phyloP scores from a whole-genome alignment of 2,329 filamentous ascomycete species.

The Fusarium anthophilum region DNA sequence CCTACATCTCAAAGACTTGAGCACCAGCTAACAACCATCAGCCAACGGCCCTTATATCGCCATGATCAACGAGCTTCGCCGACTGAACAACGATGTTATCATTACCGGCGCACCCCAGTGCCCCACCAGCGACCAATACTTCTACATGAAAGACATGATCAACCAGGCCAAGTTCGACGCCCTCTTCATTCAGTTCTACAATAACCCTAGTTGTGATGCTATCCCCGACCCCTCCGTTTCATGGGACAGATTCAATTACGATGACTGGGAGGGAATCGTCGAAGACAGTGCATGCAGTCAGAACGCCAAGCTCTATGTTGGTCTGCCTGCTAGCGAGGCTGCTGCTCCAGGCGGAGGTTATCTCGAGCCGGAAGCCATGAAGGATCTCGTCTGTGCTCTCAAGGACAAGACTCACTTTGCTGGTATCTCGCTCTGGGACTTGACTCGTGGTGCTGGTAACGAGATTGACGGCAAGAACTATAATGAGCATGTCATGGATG shows the following conservation, averaged over 20 bases:
- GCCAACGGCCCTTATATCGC: slow-evolving; percentile 50
- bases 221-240: slow-evolving; percentile 43
- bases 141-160: slow-evolving; percentile 51
- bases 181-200: slow-evolving; percentile 61
- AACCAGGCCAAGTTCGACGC: slow-evolving; percentile 53
- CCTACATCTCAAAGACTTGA: neutral
- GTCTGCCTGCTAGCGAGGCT: slow-evolving; percentile 49
- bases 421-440: slow-evolving; percentile 59
- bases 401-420: slow-evolving; percentile 52
- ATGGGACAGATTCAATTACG: slow-evolving; percentile 53
- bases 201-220: slow-evolving; percentile 54
- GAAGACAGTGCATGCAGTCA: slow-evolving; percentile 47
- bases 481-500: slow-evolving; percentile 49
- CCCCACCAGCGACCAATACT: slow-evolving; percentile 41
- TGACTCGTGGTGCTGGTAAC: slow-evolving; percentile 48
- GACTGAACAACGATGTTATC: slow-evolving; percentile 44
- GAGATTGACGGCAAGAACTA: slow-evolving; percentile 47
- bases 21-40: slow-evolving; percentile 10
- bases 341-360: slow-evolving; percentile 47
- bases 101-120: slow-evolving; percentile 60
- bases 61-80: slow-evolving; percentile 51
- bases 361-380: slow-evolving; percentile 46
- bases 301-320: slow-evolving; percentile 57
- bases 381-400: slow-evolving; percentile 52
- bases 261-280: slow-evolving; percentile 52